Conservation (phyloP, 2,329 filamentous ascomycete genomes). For the Nemania bipapillata region DNA sequence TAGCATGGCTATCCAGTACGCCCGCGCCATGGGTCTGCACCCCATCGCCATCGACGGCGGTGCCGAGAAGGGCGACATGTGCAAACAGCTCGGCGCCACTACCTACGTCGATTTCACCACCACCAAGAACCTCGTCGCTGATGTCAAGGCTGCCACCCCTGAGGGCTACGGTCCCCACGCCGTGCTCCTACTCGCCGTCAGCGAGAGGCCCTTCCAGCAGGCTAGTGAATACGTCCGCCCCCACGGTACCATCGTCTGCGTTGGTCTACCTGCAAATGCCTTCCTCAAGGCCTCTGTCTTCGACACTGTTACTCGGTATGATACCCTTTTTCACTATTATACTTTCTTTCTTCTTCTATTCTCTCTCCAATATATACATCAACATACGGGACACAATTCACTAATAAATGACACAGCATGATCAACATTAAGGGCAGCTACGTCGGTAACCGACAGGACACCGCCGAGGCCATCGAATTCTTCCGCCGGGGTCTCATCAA, state of each 20-base stretch:
- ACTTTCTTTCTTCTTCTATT: not conserved
- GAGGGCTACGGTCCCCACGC: constrained; percentile 88
- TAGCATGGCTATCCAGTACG: constrained; percentile 81
- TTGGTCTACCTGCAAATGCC: constrained; percentile 85
- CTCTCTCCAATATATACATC: not conserved
- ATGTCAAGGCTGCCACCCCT: constrained; percentile 82
- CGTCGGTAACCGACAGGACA: constrained; percentile 91
- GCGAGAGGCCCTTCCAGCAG: constrained; percentile 95
- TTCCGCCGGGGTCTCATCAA: constrained; percentile 85
- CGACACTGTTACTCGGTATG: constrained; percentile 75
- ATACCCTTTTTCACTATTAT: not conserved
- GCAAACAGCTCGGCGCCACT: constrained; percentile 74
- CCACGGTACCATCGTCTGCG: constrained; percentile 84
- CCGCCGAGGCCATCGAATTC: constrained; percentile 89
- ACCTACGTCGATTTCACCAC: constrained; percentile 83
- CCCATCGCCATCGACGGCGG: constrained; percentile 85
- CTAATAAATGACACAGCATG: constrained; percentile 67
- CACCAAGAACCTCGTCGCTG: constrained; percentile 80
- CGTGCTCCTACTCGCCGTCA: constrained; percentile 84
- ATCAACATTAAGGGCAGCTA: constrained; percentile 92
- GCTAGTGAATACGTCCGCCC: constrained; percentile 87
- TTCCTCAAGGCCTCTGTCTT: constrained; percentile 87
- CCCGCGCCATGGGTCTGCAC: constrained; percentile 86
- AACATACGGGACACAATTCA: not conserved
- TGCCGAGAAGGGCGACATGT: constrained; percentile 80